Percentiles rank a stretch among this genome's conserved stretches.
phyloP scores from a whole-genome alignment of 2,329 filamentous ascomycete species.

The Penicillium sp. region DNA sequence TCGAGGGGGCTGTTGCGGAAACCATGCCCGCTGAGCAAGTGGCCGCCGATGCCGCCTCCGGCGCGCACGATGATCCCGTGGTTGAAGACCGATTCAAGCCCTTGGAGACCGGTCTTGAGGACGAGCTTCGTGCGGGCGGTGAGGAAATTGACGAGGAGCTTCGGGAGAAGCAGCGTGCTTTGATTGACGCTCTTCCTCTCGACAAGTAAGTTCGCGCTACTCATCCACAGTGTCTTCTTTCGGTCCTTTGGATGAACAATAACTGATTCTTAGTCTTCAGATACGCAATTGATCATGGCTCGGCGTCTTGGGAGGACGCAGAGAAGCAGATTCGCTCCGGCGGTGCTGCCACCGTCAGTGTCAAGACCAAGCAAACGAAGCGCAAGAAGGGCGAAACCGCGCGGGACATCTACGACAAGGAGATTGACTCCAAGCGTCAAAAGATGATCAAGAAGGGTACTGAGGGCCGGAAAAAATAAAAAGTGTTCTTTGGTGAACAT shows the following conservation, averaged over 20 bases:
- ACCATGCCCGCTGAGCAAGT: slow-evolving; percentile 54
- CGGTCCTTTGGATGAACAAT: slow-evolving; percentile 26
- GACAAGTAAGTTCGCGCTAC: slow-evolving; percentile 60
- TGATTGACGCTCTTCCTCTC: slow-evolving; percentile 85
- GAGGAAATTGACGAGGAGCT: slow-evolving; percentile 67
- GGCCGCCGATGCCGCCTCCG: slow-evolving; percentile 38
- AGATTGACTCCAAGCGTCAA: slow-evolving; percentile 38
- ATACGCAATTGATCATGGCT: slow-evolving; percentile 44
- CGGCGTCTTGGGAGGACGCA: slow-evolving; percentile 51
- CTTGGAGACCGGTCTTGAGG: slow-evolving; percentile 64
- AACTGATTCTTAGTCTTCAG: slow-evolving; percentile 37
- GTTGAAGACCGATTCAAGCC: slow-evolving; percentile 63
- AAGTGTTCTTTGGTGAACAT: slow-evolving; percentile 6
- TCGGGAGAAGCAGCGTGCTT: slow-evolving; percentile 71
- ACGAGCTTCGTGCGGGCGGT: slow-evolving; percentile 78
- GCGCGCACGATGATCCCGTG: slow-evolving; percentile 59
- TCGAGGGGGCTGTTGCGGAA: slow-evolving; percentile 67
- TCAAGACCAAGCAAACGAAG: slow-evolving; percentile 64
- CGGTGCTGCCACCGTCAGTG: slow-evolving; percentile 57
- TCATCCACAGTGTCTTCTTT: neutral
- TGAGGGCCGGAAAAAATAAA: slow-evolving; percentile 34
- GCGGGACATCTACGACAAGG: slow-evolving; percentile 44
- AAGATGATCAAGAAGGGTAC: slow-evolving; percentile 43
- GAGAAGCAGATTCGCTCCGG: slow-evolving; percentile 68
- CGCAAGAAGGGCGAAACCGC: slow-evolving; percentile 61